Percentiles rank a stretch among this genome's conserved stretches.
These are phyloP conservation scores for Dictyostelium firmibasis DNA, from an alignment of 78 protist genomes.

Conservation along the genomic window DNA sequence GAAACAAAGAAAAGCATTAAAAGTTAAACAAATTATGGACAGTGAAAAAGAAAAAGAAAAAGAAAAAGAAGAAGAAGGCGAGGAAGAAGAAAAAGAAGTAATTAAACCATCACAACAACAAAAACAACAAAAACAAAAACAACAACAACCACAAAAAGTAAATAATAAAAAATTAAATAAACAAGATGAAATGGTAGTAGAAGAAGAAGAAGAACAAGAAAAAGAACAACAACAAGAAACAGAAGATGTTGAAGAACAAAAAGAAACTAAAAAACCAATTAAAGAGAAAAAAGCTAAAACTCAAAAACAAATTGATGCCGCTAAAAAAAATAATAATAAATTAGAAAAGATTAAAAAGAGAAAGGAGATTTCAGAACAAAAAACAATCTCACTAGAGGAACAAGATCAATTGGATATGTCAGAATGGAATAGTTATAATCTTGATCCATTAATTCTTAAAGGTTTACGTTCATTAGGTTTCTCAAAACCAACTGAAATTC, in stretches of 20 bases:
- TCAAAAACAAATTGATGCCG: not conserved
- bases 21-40: not conserved
- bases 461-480: constrained; percentile 71
- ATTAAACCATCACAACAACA: not conserved
- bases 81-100: not conserved
- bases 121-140: not conserved
- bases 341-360: constrained; percentile 7
- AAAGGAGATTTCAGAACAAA: constrained; percentile 6
- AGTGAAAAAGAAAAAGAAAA: not conserved
- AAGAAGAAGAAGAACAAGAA: not conserved
- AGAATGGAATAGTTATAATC: constrained; percentile 41
- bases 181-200: not conserved
- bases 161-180: not conserved
- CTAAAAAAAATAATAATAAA: not conserved
- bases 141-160: not conserved
- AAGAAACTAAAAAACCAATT: not conserved
- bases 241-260: constrained; percentile 5
- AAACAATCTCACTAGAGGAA: constrained; percentile 3
- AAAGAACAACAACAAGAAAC: not conserved
- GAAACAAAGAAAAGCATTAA: not conserved
- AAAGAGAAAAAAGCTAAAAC: not conserved
- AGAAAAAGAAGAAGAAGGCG: not conserved
- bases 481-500: constrained; percentile 79
- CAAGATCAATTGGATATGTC: constrained; percentile 26
- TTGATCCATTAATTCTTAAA: constrained; percentile 53